Conservation (phyloP, 768 basidiomycete species). For the Panellus pusillus region DNA sequence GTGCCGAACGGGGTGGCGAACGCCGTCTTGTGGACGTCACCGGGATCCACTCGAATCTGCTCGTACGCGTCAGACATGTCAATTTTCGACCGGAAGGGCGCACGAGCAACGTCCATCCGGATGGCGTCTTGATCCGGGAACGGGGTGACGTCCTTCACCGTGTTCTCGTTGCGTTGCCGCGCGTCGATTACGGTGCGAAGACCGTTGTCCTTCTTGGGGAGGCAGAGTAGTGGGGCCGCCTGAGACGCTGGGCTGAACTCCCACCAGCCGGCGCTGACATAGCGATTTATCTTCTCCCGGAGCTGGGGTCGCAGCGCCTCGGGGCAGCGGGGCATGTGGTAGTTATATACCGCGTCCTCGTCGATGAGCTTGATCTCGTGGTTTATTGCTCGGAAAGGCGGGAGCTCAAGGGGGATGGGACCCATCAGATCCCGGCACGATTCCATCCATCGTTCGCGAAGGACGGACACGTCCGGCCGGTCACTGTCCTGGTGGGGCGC, state of each 20-base stretch:
- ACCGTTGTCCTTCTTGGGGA: constrained; percentile 33
- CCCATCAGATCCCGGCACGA: constrained; percentile 24
- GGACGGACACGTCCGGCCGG: too few relatives aligned
- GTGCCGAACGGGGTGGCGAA: constrained; percentile 46
- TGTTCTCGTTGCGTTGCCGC: constrained; percentile 41
- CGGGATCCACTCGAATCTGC: constrained; percentile 27
- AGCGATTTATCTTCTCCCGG: constrained; percentile 31
- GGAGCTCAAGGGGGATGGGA: constrained; percentile 25
- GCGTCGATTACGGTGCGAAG: constrained; percentile 36
- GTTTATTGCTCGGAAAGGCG: constrained; percentile 37
- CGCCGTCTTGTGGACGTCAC: constrained; percentile 25
- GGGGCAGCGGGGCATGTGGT: constrained; percentile 33
- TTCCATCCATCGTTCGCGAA: too few relatives aligned
- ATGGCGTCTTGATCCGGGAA: not conserved
- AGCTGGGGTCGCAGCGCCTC: constrained; percentile 30
- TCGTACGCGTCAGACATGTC: constrained; percentile 36
- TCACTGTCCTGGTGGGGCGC: too few relatives aligned
- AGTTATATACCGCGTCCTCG: constrained; percentile 29
- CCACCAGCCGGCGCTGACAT: constrained; percentile 38
- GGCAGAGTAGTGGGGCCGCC: constrained; percentile 32
- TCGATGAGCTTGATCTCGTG: constrained; percentile 40
- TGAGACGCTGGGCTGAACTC: constrained; percentile 15
- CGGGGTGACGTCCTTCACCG: constrained; percentile 36
- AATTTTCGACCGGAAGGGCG: constrained; percentile 30
- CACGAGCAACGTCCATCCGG: constrained; percentile 29